Conservation (phyloP, 192 early-diverging fungal genomes). For the Fimicolochytrium jonesii region DNA sequence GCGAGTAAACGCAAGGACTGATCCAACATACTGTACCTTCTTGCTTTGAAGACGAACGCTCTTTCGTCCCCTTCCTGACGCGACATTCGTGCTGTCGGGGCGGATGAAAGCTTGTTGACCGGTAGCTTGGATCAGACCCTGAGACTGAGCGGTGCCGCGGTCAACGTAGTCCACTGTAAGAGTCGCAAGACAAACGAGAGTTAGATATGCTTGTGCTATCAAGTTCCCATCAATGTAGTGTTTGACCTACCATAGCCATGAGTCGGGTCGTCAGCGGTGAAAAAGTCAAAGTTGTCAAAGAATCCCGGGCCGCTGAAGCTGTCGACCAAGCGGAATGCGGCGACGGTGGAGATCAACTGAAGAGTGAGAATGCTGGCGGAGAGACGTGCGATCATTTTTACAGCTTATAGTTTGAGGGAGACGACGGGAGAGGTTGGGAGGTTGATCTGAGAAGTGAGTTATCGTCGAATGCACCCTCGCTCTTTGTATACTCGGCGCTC, state of each 20-base stretch:
- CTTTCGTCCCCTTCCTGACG: neutral
- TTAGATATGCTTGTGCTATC: neutral
- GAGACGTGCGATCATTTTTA: too few species aligned
- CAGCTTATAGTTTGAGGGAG: too few species aligned
- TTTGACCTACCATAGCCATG: conserved; percentile 31
- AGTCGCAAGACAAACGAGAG: neutral
- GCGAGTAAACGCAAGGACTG: neutral
- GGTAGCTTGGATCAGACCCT: neutral
- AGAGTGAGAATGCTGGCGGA: too few species aligned
- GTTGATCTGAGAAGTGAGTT: too few species aligned
- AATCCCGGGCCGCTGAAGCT: conserved; percentile 15
- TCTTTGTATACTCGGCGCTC: too few species aligned
- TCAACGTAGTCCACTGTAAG: conserved; percentile 18
- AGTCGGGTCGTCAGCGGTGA: conserved; percentile 28
- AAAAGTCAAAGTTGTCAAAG: conserved; percentile 37
- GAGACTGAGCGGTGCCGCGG: neutral
- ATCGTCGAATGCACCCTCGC: too few species aligned
- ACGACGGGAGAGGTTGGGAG: too few species aligned
- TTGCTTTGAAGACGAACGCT: neutral
- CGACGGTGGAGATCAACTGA: too few species aligned
- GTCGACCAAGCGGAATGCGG: conserved; percentile 19
- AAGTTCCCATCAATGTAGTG: neutral
- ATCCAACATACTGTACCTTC: neutral
- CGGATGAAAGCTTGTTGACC: conserved; percentile 8
- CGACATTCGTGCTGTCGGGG: neutral